A percentile compares a stretch with the other conserved stretches of the same genome.
Conservation (phyloP, 768 basidiomycete species). For the Suillus tomentosus region DNA sequence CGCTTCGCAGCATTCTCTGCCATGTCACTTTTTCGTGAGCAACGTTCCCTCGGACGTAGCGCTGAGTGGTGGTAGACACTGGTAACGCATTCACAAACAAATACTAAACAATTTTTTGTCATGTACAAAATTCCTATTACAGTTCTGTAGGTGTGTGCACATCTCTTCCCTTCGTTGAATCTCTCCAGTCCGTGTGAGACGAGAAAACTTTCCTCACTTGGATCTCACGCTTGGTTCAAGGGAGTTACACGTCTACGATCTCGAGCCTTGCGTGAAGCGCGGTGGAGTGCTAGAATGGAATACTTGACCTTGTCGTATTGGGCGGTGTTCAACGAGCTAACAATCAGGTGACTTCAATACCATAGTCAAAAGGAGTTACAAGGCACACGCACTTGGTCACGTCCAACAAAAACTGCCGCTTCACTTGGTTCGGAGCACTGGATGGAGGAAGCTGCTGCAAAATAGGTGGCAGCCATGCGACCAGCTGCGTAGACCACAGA, state of each 20-base stretch:
- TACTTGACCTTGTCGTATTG: constrained; percentile 85
- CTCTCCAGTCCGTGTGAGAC: neutral
- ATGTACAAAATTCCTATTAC: constrained; percentile 19
- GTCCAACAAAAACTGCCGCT: constrained; percentile 71
- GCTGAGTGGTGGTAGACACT: constrained; percentile 5
- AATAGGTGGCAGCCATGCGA: constrained; percentile 71
- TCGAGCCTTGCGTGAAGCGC: constrained; percentile 72
- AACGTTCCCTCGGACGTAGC: neutral
- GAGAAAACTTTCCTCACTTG: neutral
- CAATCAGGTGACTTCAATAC: neutral
- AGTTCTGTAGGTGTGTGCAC: constrained; percentile 12
- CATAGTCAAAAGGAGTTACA: constrained; percentile 11
- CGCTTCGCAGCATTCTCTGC: constrained; percentile 14
- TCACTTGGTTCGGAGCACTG: constrained; percentile 62
- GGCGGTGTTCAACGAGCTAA: constrained; percentile 62
- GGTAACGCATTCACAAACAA: constrained; percentile 11
- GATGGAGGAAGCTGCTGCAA: constrained; percentile 69
- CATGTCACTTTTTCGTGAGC: neutral
- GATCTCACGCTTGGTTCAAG: constrained; percentile 28
- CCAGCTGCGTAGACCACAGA: constrained; percentile 68
- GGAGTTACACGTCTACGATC: constrained; percentile 52
- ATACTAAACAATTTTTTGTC: constrained; percentile 19
- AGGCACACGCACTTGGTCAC: constrained; percentile 63
- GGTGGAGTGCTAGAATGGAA: constrained; percentile 67
- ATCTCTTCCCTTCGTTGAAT: neutral